Evolutionary conservation across 2,329 filamentous ascomycete species (phyloP), one percentile per base, ranked within the genome.

Genomic region (Venturia aucupariae): DNA sequence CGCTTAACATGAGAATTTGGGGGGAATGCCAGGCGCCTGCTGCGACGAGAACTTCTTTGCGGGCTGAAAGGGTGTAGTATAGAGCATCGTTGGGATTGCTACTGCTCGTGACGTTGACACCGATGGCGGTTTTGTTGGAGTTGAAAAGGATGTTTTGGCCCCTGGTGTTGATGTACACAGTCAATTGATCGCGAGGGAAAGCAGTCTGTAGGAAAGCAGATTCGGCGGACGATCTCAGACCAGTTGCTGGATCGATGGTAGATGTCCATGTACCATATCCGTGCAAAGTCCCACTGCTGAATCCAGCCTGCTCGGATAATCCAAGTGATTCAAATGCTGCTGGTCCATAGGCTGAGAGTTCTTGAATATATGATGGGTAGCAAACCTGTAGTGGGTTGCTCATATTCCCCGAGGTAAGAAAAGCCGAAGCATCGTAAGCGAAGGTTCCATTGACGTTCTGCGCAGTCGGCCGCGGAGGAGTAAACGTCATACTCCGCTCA

Each of bases 91-190:
- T 61, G 17, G 59, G 19, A n/a, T 44, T 61, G 13, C 32, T 44
- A 17, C 32, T 61, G 41, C 42, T 51, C 10, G 64, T 63, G 35
- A 65, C 61, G 17, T 59, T 35, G 8, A 65, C 64, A 35, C 46
- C 64, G 42, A 41, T 65, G 10, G 64, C 64, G 19, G 57, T 66
- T 24, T 71, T 71, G 60, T 68, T 64, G 3, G 13, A 51, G 57
- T 74, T 64, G 66, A 78, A 77, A 3, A 77, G 38, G 39, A 78
- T 72, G 61, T 72, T 72, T 55, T 72, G 70, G 0, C 72, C 75
- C 38, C 73, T 66, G 10, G 74, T 73, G 10, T 66, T 67, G 19
- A 68, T 68, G 64, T 74, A 77, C 0, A 77, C 68, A n/a, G 64
- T 66, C 5, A 70, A 62, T 24, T 64, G 66, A 3, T 66, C 59